Percentiles rank a stretch among this genome's conserved stretches.
phyloP scores from a whole-genome alignment of 1,284 basidiomycete genomes.

The Cryptococcus hybrid region DNA sequence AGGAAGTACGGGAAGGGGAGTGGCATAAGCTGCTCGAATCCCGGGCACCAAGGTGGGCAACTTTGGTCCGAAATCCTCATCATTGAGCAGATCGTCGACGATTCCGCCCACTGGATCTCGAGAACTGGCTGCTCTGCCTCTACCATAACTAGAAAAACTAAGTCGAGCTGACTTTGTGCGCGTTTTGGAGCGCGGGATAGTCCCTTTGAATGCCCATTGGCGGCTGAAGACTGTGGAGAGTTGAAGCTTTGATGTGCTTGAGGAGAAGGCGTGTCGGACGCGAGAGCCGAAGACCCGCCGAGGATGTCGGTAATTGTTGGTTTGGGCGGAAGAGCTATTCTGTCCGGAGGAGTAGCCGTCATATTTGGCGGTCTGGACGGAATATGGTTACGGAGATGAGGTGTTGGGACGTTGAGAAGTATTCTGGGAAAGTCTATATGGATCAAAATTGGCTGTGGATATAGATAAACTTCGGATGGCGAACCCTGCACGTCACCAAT shows the following conservation, averaged over 20 bases:
- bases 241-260: constrained; percentile 5
- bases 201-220: constrained; percentile 3
- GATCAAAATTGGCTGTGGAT: no score
- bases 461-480: no score
- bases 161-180: constrained; percentile 18
- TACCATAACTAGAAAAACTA: constrained; percentile 28
- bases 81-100: constrained; percentile 17
- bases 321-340: constrained; percentile 28
- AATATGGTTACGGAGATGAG: no score
- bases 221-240: constrained; percentile 14
- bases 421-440: no score
- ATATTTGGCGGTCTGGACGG: constrained; percentile 4
- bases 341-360: constrained; percentile 29
- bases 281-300: constrained; percentile 14
- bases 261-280: constrained; percentile 21
- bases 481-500: no score
- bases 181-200: constrained; percentile 10
- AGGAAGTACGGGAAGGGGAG: constrained; percentile 79
- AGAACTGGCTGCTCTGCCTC: constrained; percentile 13
- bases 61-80: constrained; percentile 30
- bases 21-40: constrained; percentile 54
- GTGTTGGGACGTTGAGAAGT: no score
- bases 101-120: constrained; percentile 8
- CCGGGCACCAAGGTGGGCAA: constrained; percentile 48
- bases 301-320: constrained; percentile 26